Conservation (phyloP, 495 filamentous ascomycete species). For the Xylaria scruposa region DNA sequence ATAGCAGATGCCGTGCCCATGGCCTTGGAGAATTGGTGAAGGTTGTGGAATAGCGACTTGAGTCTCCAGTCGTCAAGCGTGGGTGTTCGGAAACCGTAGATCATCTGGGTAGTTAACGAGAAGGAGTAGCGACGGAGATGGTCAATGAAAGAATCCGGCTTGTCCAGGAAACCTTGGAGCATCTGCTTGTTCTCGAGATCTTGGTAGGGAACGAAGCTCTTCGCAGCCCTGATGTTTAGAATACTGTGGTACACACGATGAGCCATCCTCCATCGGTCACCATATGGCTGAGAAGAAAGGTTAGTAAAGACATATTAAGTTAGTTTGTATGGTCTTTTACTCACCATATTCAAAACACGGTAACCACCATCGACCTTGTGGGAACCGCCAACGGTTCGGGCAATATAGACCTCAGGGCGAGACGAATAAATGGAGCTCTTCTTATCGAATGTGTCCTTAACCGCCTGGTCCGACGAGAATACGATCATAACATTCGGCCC, state of each 20-base stretch:
- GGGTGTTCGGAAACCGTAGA: conserved; percentile 59
- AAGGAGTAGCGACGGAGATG: conserved; percentile 61
- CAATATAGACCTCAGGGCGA: conserved; percentile 34
- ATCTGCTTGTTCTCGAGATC: conserved; percentile 59
- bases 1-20: conserved; percentile 50
- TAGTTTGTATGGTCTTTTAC: neutral
- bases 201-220: conserved; percentile 57
- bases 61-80: conserved; percentile 58
- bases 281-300: conserved; percentile 37
- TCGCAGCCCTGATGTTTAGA: conserved; percentile 49
- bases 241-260: conserved; percentile 56
- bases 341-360: conserved; percentile 32
- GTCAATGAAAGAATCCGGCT: conserved; percentile 49
- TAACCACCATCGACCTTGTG: conserved; percentile 29
- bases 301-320: neutral
- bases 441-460: conserved; percentile 43
- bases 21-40: conserved; percentile 55
- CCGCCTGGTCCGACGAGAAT: conserved; percentile 39
- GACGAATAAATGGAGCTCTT: conserved; percentile 35
- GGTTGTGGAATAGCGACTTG: conserved; percentile 59
- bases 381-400: conserved; percentile 24
- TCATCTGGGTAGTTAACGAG: conserved; percentile 61
- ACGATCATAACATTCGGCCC: conserved; percentile 40
- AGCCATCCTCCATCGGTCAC: conserved; percentile 48
- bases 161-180: conserved; percentile 51